Evolutionary conservation across 2,329 filamentous ascomycete species (phyloP), one percentile per base, ranked within the genome.

Genomic region (Ascochyta viciae-villosae): DNA sequence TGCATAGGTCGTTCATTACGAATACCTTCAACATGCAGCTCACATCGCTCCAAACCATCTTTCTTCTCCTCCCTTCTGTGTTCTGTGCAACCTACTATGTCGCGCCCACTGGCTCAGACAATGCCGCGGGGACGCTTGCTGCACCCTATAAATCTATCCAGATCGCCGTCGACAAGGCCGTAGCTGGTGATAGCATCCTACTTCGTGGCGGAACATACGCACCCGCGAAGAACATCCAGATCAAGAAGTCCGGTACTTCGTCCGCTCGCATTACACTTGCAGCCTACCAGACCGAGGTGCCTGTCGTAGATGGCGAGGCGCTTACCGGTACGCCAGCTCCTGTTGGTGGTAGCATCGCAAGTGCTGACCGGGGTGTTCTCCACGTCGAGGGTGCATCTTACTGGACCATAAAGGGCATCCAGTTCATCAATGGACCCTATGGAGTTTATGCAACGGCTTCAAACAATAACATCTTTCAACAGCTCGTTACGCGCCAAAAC

Each of bases 71-170:
- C 7, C 61, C 60, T 29, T 44, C 47, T 22, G 57, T 54, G 19
- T 40, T 55, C 15, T 59, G 57, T 23, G 62, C 62, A n/a, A 76
- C 78, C 26, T 75, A 81, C 55, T 82, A 78, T 62, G 81, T 83
- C 24, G 77, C 81, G 1, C 78, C 79, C 1, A 74, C 72, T 1
- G 81, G 81, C 13, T 60, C 61, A 7, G 63, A 62, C 48, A 74
- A 67, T 35, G 78, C 77, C 22, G 72, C 73, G 5, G 80, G 80
- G 10, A 76, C 75, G 0, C 68, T 78, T 13, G 67, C 67, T 5
- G 64, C 76, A 1, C 81, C 81, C 1, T 77, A 76, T 33, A 76
- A 74, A 9, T 81, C 79, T 1, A 82, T 83, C 22, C 81, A 82
- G 63, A 68, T 72, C 3, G 81, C 80, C 0, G 76, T 83, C 4